These are phyloP conservation scores for Platanus orientalis DNA, from an alignment of 164 flowering plant species.

Conservation along the genomic window DNA sequence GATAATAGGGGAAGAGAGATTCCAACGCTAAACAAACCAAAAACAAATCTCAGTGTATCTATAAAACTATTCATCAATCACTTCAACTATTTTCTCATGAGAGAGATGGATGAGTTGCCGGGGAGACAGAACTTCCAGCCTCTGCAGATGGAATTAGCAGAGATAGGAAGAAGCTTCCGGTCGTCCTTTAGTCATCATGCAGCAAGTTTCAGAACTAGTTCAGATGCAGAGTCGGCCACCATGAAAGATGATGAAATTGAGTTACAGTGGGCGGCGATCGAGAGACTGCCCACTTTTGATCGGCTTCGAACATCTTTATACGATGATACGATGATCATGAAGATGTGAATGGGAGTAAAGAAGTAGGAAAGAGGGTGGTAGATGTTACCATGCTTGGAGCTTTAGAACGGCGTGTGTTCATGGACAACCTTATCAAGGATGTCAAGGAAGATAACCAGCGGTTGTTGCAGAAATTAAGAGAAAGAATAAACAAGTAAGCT, in stretches of 20 bases:
- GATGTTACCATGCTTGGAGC: constrained; percentile 54
- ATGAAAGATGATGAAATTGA: constrained; percentile 29
- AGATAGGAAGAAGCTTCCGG: constrained; percentile 53
- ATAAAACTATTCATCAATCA: too few species aligned
- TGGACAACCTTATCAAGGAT: constrained; percentile 60
- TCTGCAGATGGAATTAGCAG: constrained; percentile 44
- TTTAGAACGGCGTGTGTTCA: constrained; percentile 39
- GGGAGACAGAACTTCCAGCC: too few species aligned
- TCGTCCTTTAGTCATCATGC: constrained; percentile 5
- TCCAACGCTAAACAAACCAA: too few species aligned
- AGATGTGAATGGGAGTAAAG: not conserved
- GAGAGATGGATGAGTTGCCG: too few species aligned
- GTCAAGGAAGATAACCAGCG: constrained; percentile 62
- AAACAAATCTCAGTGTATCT: too few species aligned
- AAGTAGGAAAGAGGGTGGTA: constrained; percentile 23
- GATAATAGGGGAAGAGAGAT: too few species aligned
- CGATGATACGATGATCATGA: constrained; percentile 15
- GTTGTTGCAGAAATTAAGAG: constrained; percentile 45
- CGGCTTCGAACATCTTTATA: constrained; percentile 54
- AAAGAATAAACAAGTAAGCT: constrained; percentile 59
- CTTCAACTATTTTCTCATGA: too few species aligned
- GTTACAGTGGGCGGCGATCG: constrained; percentile 63
- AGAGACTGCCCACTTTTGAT: constrained; percentile 51
- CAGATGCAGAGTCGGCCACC: constrained; percentile 13
- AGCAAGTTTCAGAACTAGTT: constrained; percentile 33